These are phyloP conservation scores for Macroventuria anomochaeta DNA, from an alignment of 2,329 filamentous ascomycete species.

Conservation along the genomic window DNA sequence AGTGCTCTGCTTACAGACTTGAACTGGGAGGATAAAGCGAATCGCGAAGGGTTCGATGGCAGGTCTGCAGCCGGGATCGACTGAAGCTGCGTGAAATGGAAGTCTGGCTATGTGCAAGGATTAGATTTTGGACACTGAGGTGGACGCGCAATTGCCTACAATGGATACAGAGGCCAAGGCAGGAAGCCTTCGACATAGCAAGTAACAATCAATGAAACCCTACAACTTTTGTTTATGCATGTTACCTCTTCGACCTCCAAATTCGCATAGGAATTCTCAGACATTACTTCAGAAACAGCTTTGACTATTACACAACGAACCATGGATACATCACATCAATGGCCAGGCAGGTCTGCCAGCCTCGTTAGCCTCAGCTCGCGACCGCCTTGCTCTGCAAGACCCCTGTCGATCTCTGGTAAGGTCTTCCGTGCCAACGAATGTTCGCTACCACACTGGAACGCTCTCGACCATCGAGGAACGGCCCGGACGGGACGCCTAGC, in stretches of 20 bases:
- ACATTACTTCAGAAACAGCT: no score
- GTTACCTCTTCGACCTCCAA: no score
- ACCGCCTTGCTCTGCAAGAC: background rate
- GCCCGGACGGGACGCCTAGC: conserved; percentile 14
- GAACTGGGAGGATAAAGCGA: no score
- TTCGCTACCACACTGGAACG: conserved; percentile 2
- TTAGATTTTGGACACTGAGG: no score
- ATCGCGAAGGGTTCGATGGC: no score
- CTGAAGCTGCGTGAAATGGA: background rate
- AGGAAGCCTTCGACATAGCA: background rate
- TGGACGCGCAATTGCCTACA: no score
- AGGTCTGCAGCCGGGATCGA: no score
- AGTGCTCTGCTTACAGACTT: background rate
- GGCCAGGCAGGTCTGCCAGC: background rate
- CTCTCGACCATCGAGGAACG: conserved; percentile 12
- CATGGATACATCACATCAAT: background rate
- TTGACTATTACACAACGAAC: no score
- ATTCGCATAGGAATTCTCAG: no score
- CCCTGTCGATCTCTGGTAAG: background rate
- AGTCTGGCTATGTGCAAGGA: no score
- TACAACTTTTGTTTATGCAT: background rate
- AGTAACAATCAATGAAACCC: background rate
- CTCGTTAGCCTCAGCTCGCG: background rate
- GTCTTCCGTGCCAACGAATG: background rate
- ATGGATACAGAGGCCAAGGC: background rate